These are phyloP conservation scores for Erythrobasidium yunnanense DNA, from an alignment of 768 basidiomycete genomes.

Conservation along the genomic window DNA sequence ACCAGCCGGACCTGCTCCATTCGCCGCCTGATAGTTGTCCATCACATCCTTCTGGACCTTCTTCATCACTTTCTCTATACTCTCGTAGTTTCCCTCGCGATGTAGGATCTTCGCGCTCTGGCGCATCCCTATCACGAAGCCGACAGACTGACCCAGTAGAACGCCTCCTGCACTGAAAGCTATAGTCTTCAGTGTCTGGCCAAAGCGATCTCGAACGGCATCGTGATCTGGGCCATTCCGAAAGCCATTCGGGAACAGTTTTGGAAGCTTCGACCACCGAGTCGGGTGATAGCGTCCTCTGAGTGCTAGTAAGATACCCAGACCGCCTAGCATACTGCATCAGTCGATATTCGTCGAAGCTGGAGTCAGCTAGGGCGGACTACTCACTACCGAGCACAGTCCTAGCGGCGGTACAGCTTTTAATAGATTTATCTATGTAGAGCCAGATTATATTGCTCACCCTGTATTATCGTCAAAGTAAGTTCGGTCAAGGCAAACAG, in stretches of 20 bases:
- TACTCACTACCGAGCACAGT: conserved; percentile 7
- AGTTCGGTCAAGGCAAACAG: too few species aligned
- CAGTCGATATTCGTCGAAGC: too few species aligned
- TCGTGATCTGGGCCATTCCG: not conserved
- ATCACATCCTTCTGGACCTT: conserved; percentile 20
- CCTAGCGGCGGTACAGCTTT: not conserved
- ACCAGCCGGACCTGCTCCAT: not conserved
- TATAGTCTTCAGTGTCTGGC: not conserved
- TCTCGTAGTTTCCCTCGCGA: conserved; percentile 19
- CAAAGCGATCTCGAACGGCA: conserved; percentile 6
- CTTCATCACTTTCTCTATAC: conserved; percentile 19
- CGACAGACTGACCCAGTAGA: conserved; percentile 9
- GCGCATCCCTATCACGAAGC: conserved; percentile 8
- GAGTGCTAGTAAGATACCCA: conserved; percentile 8
- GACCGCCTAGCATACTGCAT: too few species aligned
- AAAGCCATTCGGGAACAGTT: conserved; percentile 16
- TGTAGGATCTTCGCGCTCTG: not conserved
- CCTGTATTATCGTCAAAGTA: not conserved
- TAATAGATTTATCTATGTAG: not conserved
- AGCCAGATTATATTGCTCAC: not conserved
- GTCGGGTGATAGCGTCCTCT: conserved; percentile 11
- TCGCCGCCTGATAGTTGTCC: conserved; percentile 4
- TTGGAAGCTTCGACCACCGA: conserved; percentile 13
- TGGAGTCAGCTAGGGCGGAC: not conserved
- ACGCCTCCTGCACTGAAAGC: conserved; percentile 5